Evolutionary conservation across 192 early-diverging fungal genomes (phyloP).

Genomic region (Paraglomus occultum): DNA sequence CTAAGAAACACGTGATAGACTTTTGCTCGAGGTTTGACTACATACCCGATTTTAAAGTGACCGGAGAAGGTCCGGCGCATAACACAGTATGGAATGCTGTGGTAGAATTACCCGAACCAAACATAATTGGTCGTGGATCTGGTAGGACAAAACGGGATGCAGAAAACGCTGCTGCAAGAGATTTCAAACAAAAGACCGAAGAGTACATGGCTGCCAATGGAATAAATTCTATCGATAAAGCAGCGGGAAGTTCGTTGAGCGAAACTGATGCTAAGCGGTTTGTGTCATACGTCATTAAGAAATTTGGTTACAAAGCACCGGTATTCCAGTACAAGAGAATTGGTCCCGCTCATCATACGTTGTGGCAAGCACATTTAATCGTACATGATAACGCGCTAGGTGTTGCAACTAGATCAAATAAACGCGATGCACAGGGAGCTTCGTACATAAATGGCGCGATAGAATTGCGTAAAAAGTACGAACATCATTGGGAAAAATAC

Average conservation of each 20-base stretch:
- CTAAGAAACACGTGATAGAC: slow-evolving; percentile 21
- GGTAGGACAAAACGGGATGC: slow-evolving; percentile 37
- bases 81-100: slow-evolving; percentile 7
- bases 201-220: slow-evolving; percentile 33
- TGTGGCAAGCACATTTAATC: slow-evolving; percentile 40
- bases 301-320: slow-evolving; percentile 35
- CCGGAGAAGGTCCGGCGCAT: background rate
- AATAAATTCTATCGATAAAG: slow-evolving; percentile 26
- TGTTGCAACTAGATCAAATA: slow-evolving; percentile 36
- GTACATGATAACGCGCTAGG: slow-evolving; percentile 38
- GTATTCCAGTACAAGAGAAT: slow-evolving; percentile 36
- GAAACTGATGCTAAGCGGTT: slow-evolving; percentile 42
- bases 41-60: slow-evolving; percentile 11
- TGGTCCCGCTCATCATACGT: slow-evolving; percentile 36
- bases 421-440: slow-evolving; percentile 38
- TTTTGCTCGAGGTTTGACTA: slow-evolving; percentile 28
- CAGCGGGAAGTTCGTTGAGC: slow-evolving; percentile 32
- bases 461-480: slow-evolving; percentile 39
- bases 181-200: slow-evolving; percentile 43
- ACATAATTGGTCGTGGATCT: slow-evolving; percentile 38
- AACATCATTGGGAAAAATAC: slow-evolving; percentile 39
- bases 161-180: slow-evolving; percentile 34
- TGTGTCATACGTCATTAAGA: slow-evolving; percentile 40
- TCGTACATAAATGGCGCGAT: slow-evolving; percentile 42
- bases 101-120: slow-evolving; percentile 29